phyloP scores from a whole-genome alignment of 1,284 basidiomycete genomes.

The Apiotrichum laibachii region DNA sequence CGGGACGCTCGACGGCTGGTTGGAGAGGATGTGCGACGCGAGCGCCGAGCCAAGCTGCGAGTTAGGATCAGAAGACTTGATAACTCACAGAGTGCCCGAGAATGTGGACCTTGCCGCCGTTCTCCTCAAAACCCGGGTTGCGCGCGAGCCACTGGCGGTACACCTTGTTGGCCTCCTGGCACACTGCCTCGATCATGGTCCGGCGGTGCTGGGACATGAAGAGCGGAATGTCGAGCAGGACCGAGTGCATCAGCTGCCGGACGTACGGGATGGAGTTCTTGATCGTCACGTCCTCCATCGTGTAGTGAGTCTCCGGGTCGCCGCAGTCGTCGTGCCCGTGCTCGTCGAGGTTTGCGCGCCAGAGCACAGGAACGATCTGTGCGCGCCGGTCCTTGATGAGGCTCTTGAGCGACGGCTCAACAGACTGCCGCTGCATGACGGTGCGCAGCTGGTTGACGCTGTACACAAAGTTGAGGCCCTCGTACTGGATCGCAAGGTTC shows the following conservation, averaged over 20 bases:
- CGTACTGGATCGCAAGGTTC: conserved; percentile 54
- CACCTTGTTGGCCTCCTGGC: conserved; percentile 50
- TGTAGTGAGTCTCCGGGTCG: conserved; percentile 54
- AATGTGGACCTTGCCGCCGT: conserved; percentile 52
- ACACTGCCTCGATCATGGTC: conserved; percentile 57
- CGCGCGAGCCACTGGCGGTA: conserved; percentile 58
- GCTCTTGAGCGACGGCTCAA: conserved; percentile 51
- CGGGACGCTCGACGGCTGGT: conserved; percentile 57
- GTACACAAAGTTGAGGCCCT: conserved; percentile 56
- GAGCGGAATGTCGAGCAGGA: conserved; percentile 55
- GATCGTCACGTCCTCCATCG: conserved; percentile 55
- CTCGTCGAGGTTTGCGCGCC: conserved; percentile 56
- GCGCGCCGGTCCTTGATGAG: conserved; percentile 54
- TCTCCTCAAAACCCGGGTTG: conserved; percentile 55
- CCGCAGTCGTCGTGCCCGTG: conserved; percentile 53
- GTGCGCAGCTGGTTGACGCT: conserved; percentile 54
- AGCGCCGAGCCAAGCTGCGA: conserved; percentile 56
- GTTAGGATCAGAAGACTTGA: conserved; percentile 2
- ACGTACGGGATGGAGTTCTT: conserved; percentile 55
- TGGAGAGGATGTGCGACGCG: conserved; percentile 57
- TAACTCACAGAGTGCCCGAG: conserved; percentile 49
- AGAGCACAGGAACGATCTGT: conserved; percentile 58
- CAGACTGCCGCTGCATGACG: conserved; percentile 51
- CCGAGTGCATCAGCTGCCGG: conserved; percentile 54
- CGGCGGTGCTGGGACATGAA: conserved; percentile 56